Evolutionary conservation across 805 yeast genomes (phyloP), one percentile per base, ranked within the genome.

Genomic region (Ogataea trehalophila): DNA sequence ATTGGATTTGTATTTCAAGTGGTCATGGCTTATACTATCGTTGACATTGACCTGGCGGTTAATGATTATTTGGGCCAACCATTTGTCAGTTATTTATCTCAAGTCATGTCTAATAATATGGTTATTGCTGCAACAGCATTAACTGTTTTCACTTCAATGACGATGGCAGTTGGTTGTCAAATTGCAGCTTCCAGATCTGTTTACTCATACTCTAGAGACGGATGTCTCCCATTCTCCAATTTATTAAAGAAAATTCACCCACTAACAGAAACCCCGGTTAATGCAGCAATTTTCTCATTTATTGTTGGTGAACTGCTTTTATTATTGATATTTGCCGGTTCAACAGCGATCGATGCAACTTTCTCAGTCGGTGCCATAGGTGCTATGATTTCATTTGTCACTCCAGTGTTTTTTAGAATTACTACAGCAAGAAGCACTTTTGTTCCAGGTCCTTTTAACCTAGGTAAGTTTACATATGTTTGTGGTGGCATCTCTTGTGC

Each of bases 361-460:
- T 83, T 83, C 67, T 80, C 86, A 3, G 86, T 83, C 40, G 86
- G 87, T 33, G 87, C 86, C 43, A 81, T 83, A 58, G 76, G 85
- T 6, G 79, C 84, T 0, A 80, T 81, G 58, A 72, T 81, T 50
- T 81, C 87, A 3, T 83, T 81, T 67, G 72, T 78, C 26, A 67
- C 78, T 57, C 88, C 88, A 6, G 78, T 82, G 15, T 57, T 78
- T 13, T 70, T 82, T 48, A 77, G 80, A 57, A 75, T 80, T 57
- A 75, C 83, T 4, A 75, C 74, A 55, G 73, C 81, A 3, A 64
- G 76, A 46, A 67, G 73, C 34, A 66, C 71, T 0, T 83, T 82
- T 69, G 66, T 67, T 50, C 76, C 75, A 9, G 88, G 88, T 3
- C 88, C 87, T 4, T 81, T 84, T 81, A 67, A 74, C 60, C 67